These are phyloP conservation scores for Aspergillus carlsbadensis DNA, from an alignment of 495 filamentous ascomycete species.

Conservation along the genomic window DNA sequence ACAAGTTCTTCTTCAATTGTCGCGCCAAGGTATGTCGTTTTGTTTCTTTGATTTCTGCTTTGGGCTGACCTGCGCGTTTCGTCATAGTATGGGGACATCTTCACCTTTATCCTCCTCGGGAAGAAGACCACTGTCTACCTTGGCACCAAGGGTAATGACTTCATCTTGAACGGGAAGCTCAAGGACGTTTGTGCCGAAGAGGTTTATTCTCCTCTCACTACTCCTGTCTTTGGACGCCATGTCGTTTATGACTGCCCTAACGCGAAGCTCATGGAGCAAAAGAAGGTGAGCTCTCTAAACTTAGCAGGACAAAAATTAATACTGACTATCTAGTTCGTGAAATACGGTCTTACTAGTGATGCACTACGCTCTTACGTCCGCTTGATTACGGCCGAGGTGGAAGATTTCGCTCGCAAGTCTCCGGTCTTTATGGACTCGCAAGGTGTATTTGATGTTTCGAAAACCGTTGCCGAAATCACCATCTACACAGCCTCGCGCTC, in stretches of 20 bases:
- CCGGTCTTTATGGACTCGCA: conserved; percentile 44
- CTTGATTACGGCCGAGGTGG: conserved; percentile 53
- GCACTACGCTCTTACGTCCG: conserved; percentile 62
- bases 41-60: background rate
- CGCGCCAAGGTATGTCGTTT: conserved; percentile 49
- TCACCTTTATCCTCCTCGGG: conserved; percentile 76
- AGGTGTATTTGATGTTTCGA: conserved; percentile 53
- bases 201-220: conserved; percentile 59
- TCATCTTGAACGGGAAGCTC: conserved; percentile 82
- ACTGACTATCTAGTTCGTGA: conserved; percentile 55
- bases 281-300: conserved; percentile 48
- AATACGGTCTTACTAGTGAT: conserved; percentile 61
- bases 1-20: conserved; percentile 57
- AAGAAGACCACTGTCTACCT: conserved; percentile 75
- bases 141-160: conserved; percentile 76
- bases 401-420: conserved; percentile 48
- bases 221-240: conserved; percentile 62
- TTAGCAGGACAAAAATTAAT: too few species aligned
- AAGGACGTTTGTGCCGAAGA: conserved; percentile 73
- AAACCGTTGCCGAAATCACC: conserved; percentile 59
- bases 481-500: conserved; percentile 67
- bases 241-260: conserved; percentile 68
- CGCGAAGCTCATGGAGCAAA: conserved; percentile 68
- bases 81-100: conserved; percentile 66
- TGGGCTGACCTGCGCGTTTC: background rate